Base-by-base conservation (phyloP, 2,329 filamentous ascomycete species). In the Chaetomiaceae sp. region DNA sequence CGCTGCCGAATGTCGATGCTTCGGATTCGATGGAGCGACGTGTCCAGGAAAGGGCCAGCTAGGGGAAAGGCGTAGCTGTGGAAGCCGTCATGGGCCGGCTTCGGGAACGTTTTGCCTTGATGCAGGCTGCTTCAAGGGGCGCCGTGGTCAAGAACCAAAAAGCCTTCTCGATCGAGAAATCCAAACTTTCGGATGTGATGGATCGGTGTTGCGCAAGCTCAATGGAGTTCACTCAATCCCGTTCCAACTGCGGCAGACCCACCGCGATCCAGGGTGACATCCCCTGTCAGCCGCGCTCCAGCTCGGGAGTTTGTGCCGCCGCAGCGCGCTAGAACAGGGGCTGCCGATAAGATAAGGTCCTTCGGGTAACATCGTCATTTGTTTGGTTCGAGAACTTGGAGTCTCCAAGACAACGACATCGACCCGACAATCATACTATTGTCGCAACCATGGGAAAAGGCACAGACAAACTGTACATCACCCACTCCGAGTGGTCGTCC, bases 401-500 rank as follows among this genome's bases (percentile, higher is more conserved):
- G 29, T 31, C 8, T 17, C 36, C 39, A 20, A 42, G 27, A 31
- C 27, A 7, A 9, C 8, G 14, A 31, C 27, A 31, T 31, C 27
- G 9, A 31, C 19, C 5, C 12, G 12, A 20, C 19, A 15, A 8
- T 11, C 15, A 14, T n/a, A 43, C 37, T 29, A 22, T 20, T 38
- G 38, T 44, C 42, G 34, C 56, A 44, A 63, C 47, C 40, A 77
- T 77, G 75, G 75, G 75, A 3, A 77, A 77, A 72, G 75, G 75
- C 55, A 81, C 79, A 23, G 79, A 82, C 65, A 82, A 82, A 63
- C 72, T 82, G 52, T 77, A 79, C 64, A 99, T 99, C 66, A 99
- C 94, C 51, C 95, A 99, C 74, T 95, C 89, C 37, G 94, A 99
- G 78, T 99, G 94, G 94, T 86, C 90, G 7, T 96, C 91, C 6